Evolutionary conservation across 31 red algal genomes (phyloP).

Genomic region (Porphyra umbilicalis): DNA sequence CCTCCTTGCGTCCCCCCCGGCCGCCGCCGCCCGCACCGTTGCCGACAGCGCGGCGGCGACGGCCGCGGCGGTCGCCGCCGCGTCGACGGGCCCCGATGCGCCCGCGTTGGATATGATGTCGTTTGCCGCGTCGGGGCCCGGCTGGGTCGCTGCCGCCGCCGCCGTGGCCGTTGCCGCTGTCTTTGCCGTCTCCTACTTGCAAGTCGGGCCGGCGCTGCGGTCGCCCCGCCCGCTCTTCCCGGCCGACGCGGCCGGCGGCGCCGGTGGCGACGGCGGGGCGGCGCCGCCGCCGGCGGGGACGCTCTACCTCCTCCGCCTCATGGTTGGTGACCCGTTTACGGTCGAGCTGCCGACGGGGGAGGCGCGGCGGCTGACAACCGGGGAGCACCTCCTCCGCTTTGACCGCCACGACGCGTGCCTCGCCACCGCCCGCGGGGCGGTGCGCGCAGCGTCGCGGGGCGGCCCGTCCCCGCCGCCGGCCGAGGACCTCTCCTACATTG

Average conservation of each 20-base stretch:
- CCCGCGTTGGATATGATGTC: not conserved
- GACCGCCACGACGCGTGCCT: constrained; percentile 1
- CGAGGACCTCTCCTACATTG: not conserved
- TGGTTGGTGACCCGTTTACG: not conserved
- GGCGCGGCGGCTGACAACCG: not conserved
- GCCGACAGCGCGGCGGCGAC: not conserved
- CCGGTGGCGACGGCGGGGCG: not conserved
- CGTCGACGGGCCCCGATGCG: not conserved
- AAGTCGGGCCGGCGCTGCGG: not conserved
- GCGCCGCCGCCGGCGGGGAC: not conserved
- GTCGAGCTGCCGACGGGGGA: not conserved
- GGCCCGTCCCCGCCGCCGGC: not conserved
- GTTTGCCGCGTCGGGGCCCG: not conserved
- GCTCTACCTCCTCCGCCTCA: not conserved
- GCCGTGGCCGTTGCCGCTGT: not conserved
- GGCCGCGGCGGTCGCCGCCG: not conserved
- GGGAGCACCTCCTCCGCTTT: not conserved
- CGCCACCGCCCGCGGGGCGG: not conserved
- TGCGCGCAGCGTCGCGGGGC: not conserved
- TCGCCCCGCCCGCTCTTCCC: not conserved
- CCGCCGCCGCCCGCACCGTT: not conserved
- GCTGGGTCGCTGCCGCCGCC: not conserved
- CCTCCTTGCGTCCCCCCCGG: not conserved
- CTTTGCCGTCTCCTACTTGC: not conserved
- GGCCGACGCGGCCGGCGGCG: not conserved